Conservation (phyloP, 305 asterid species). For the Fraxinus ornus region DNA sequence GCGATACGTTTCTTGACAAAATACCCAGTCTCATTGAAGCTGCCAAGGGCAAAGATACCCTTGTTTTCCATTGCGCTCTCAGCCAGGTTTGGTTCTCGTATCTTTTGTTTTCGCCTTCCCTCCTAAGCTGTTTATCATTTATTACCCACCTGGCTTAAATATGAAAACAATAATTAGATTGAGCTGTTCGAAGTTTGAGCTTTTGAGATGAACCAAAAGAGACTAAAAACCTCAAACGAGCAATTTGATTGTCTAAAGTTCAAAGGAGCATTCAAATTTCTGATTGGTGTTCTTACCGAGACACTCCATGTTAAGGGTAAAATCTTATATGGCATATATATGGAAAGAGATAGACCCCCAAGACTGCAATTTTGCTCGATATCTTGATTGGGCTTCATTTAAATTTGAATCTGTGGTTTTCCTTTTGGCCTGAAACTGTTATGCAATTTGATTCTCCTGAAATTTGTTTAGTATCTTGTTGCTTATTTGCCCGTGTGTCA, state of each 20-base stretch:
- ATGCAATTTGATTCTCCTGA: not conserved
- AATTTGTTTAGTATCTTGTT: not conserved
- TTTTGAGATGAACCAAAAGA: not conserved
- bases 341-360: not conserved
- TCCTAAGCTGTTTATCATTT: not conserved
- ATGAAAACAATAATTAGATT: not conserved
- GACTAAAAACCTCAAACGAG: not conserved
- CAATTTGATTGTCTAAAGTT: not conserved
- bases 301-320: not conserved
- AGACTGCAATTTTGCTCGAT: not conserved
- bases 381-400: not conserved
- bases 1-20: constrained; percentile 65
- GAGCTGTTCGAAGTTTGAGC: not conserved
- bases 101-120: not conserved
- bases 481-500: not conserved
- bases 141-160: not conserved
- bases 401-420: not conserved
- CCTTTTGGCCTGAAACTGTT: not conserved
- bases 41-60: constrained; percentile 74
- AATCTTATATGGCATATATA: not conserved
- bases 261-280: not conserved
- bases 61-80: constrained; percentile 90
- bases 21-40: constrained; percentile 66
- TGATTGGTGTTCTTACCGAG: not conserved
- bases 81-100: constrained; percentile 68